A percentile compares a stretch with the other conserved stretches of the same genome.
These are phyloP conservation scores for Leccinum obscurum DNA, from an alignment of 768 basidiomycete species.

Conservation along the genomic window DNA sequence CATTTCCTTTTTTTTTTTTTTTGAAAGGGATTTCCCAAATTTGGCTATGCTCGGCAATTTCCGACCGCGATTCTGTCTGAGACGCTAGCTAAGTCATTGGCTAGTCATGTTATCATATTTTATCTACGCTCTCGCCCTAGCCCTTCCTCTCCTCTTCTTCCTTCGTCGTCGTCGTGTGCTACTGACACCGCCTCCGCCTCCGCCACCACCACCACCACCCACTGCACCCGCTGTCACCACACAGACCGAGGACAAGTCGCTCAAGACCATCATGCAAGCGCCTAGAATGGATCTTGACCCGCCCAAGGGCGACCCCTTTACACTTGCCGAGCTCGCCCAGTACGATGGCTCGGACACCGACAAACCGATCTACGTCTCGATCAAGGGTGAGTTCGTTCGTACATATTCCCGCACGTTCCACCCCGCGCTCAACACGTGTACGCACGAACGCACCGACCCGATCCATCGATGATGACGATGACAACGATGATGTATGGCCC, in stretches of 20 bases:
- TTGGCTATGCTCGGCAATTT: conserved; percentile 9
- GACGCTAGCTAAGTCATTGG: not conserved
- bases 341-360: conserved; percentile 67
- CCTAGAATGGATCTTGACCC: conserved; percentile 58
- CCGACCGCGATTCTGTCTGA: conserved; percentile 12
- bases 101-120: conserved; percentile 15
- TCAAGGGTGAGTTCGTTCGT: conserved; percentile 72
- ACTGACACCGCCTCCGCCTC: conserved; percentile 5
- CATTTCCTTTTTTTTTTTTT: not conserved
- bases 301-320: conserved; percentile 80
- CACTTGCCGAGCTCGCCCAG: conserved; percentile 60
- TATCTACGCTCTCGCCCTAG: conserved; percentile 34
- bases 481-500: not conserved
- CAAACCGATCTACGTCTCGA: conserved; percentile 86
- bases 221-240: conserved; percentile 8
- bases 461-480: not conserved
- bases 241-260: conserved; percentile 28
- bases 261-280: conserved; percentile 73
- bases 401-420: not conserved
- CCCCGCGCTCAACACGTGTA: not conserved
- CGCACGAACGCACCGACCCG: not conserved
- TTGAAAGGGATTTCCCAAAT: not conserved
- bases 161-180: conserved; percentile 16
- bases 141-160: conserved; percentile 33
- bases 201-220: not conserved